A percentile compares a stretch with the other conserved stretches of the same genome.
phyloP scores from a whole-genome alignment of 2,329 filamentous ascomycete species.

The Pseudogymnoascus sp. region DNA sequence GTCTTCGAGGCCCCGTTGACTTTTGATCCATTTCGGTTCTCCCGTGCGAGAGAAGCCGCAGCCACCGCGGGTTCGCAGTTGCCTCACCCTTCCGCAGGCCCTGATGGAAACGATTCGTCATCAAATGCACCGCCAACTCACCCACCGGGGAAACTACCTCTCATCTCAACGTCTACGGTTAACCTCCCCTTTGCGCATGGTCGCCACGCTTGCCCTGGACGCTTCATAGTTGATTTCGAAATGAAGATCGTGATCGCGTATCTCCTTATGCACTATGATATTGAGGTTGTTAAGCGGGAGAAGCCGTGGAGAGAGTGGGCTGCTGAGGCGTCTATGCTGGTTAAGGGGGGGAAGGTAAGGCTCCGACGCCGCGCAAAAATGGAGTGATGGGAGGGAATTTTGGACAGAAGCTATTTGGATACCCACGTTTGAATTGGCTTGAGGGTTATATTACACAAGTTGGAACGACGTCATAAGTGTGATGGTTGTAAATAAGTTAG shows the following conservation, averaged over 20 bases:
- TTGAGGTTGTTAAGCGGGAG: conserved; percentile 18
- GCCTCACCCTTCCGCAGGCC: neutral
- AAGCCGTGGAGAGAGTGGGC: conserved; percentile 24
- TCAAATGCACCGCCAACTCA: conserved; percentile 3
- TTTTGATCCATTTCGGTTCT: conserved; percentile 19
- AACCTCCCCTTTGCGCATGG: conserved; percentile 27
- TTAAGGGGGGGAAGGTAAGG: conserved; percentile 21
- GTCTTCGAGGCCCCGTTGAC: conserved; percentile 14
- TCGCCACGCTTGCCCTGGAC: conserved; percentile 24
- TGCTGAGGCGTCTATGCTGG: conserved; percentile 20
- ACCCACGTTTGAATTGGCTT: too few species aligned
- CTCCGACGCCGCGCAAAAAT: conserved; percentile 10
- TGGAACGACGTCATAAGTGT: neutral
- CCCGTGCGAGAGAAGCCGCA: conserved; percentile 9
- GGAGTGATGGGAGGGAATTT: neutral
- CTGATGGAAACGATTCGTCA: neutral
- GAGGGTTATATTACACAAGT: too few species aligned
- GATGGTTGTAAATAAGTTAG: neutral
- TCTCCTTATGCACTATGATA: conserved; percentile 19
- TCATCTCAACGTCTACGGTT: conserved; percentile 21
- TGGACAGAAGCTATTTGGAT: neutral
- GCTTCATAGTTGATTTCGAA: conserved; percentile 22
- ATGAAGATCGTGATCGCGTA: conserved; percentile 21
- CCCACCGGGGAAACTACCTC: conserved; percentile 2
- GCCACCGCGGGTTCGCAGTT: neutral